Percentiles rank a stretch among this genome's conserved stretches.
Conservation (phyloP, 2,329 filamentous ascomycete genomes). For the Xylariales sp. region DNA sequence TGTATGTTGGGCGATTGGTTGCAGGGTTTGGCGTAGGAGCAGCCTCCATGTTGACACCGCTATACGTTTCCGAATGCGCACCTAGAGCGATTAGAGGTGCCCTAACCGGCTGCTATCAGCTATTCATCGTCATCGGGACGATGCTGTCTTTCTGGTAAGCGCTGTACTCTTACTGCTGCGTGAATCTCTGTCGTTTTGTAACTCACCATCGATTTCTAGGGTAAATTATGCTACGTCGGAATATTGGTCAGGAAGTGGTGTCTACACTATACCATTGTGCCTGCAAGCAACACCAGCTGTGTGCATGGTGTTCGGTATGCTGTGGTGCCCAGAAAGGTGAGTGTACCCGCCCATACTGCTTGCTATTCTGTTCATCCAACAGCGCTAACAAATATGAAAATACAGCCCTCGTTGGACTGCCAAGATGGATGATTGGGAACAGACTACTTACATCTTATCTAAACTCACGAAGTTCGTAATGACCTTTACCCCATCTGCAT, state of each 20-base stretch:
- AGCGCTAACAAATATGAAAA: neutral
- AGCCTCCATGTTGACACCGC: constrained; percentile 38
- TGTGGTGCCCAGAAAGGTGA: constrained; percentile 50
- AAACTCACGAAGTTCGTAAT: constrained; percentile 41
- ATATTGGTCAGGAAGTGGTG: constrained; percentile 35
- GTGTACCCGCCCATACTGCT: neutral
- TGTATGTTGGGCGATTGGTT: constrained; percentile 62
- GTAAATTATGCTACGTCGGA: constrained; percentile 46
- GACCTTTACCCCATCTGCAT: no score
- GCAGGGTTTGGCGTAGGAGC: constrained; percentile 46
- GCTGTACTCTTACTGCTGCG: neutral
- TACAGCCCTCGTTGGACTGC: constrained; percentile 65
- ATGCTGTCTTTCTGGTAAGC: constrained; percentile 37
- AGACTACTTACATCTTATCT: constrained; percentile 51
- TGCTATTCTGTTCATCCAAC: neutral
- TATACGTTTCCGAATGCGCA: constrained; percentile 45
- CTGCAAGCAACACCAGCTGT: constrained; percentile 62
- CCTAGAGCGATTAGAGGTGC: constrained; percentile 46
- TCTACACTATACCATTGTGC: constrained; percentile 58
- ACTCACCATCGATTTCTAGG: no score
- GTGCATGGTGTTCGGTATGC: constrained; percentile 56
- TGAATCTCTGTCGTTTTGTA: constrained; percentile 25
- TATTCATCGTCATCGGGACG: constrained; percentile 42
- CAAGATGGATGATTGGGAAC: constrained; percentile 63
- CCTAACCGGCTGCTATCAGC: constrained; percentile 44